Base-by-base conservation (phyloP, 1,139 yeast species). In the Candida dubliniensis region DNA sequence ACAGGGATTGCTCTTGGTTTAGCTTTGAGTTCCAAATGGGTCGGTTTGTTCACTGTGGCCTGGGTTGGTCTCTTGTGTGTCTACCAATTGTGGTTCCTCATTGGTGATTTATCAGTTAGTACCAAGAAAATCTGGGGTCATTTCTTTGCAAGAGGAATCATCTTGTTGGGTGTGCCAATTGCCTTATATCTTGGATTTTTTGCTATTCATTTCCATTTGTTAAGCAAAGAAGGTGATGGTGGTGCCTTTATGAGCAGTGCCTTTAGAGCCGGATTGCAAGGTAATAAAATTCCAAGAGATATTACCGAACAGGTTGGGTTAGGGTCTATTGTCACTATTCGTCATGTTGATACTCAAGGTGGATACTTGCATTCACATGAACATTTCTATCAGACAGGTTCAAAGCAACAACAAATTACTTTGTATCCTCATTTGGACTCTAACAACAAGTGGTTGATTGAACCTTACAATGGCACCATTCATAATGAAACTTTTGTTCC, bases 301-400 rank as follows among this genome's bases (percentile, higher is more conserved):
- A 82, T 89, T 35, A 71, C 76, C 39, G 89, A 95, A n/a, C 82
- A 84, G 44, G 96, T 95, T 39, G 96, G 96, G 47, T 81, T 81
- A 54, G 95, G 96, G 31, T 87, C 96, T n/a, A 66, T 71, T 23
- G 77, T 95, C 37, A 76, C 93, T 31, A 57, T 95, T 43, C 87
- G 95, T 60, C 99, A 95, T 61, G 59, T 82, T 44, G 85, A 84
- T 58, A 89, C 98, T 35, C 81, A 79, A 59, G 98, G 98, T 52
- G 99, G 99, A 35, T 95, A 93, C 67, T 76, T 93, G 59, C 99
- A 95, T 68, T 90, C 97, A 15, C 99, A 95, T 66, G 77, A 79
- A 47, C 89, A 86, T 60, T 71, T 77, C 60, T 93, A 90, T 61
- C 93, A 89, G 57, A 78, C 89, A 35, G 99, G 99, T 46, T 91